Evolutionary conservation across 345 rosid genomes (phyloP), one percentile per base, ranked within the genome.

Genomic region (Xanthoceras sorbifolium): DNA sequence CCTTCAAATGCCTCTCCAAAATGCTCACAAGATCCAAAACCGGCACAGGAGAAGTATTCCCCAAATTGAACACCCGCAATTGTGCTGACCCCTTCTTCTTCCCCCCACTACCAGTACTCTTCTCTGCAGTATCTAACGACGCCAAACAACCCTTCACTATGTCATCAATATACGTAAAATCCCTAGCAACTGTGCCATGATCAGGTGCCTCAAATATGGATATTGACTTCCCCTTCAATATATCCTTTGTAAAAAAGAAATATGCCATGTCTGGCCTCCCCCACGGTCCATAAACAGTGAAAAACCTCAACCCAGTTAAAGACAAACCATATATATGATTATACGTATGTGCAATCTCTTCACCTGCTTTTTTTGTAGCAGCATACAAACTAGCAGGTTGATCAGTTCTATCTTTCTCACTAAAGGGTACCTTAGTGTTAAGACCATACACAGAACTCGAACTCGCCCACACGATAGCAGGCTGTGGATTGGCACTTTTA

Each of bases 221-320:
- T 12, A 93, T 91, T 10, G 85, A 55, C 82, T 89, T 93, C 34
- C 98, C 90, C 62, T 87, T 89, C 71, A 93, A 77, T 6, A 93
- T 90, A 76, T 93, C 94, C 75, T 74, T 93, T 0, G 98, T 91
- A 80, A 93, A 93, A 80, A 92, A 93, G 89, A 93, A 93, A 81
- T 93, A 93, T 6, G 97, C 97, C 98, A 93, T 93, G 82, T 93
- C 98, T 3, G 98, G 97, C 72, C 97, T 89, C 17, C 98, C 98
- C 98, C 98, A 92, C 1, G 97, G 98, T 1, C 98, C 98, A 64
- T 93, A 93, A 31, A 93, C 98, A 0, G 98, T 93, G 83, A 93
- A 93, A 64, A 93, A 93, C 61, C 98, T 82, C 73, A 93, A 78
- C 29, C 97, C 98, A 2, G 98, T 93, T 32, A 93, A 84, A 0